These are phyloP conservation scores for Penicillium argentinense DNA, from an alignment of 495 filamentous ascomycete genomes.

Conservation along the genomic window DNA sequence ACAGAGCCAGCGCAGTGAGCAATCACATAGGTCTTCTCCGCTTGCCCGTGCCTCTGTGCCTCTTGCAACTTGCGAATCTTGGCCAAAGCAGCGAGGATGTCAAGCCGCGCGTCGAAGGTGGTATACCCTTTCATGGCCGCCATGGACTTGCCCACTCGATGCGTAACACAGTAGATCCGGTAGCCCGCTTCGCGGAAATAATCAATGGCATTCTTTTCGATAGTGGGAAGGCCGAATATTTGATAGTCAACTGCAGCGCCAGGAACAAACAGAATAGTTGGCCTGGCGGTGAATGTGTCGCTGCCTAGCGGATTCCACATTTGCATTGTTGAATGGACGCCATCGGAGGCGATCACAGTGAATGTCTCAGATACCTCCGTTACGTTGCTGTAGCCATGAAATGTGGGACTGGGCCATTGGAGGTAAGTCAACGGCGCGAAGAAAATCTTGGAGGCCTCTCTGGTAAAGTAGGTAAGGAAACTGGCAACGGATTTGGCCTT, in stretches of 20 bases:
- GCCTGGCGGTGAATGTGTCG: background rate
- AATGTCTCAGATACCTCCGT: no score
- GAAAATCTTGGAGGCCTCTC: background rate
- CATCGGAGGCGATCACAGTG: background rate
- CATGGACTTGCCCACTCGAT: background rate
- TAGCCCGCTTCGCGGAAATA: background rate
- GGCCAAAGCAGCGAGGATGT: background rate
- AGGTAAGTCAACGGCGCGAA: background rate
- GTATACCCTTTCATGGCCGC: slow-evolving; percentile 30
- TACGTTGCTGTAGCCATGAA: no score
- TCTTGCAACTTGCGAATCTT: background rate
- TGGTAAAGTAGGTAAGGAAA: slow-evolving; percentile 23
- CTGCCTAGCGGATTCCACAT: background rate
- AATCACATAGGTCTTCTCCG: background rate
- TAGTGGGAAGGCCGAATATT: background rate
- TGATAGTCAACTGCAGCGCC: background rate
- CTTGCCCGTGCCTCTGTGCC: background rate
- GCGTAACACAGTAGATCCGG: background rate
- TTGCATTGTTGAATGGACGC: background rate
- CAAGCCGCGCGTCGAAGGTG: slow-evolving; percentile 20
- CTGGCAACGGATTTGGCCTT: slow-evolving; percentile 8
- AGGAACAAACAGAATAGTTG: background rate
- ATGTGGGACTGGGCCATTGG: no score
- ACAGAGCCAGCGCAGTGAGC: background rate
- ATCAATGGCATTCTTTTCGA: background rate